Base-by-base conservation (phyloP, 2,329 filamentous ascomycete species). In the Neurospora sp. region DNA sequence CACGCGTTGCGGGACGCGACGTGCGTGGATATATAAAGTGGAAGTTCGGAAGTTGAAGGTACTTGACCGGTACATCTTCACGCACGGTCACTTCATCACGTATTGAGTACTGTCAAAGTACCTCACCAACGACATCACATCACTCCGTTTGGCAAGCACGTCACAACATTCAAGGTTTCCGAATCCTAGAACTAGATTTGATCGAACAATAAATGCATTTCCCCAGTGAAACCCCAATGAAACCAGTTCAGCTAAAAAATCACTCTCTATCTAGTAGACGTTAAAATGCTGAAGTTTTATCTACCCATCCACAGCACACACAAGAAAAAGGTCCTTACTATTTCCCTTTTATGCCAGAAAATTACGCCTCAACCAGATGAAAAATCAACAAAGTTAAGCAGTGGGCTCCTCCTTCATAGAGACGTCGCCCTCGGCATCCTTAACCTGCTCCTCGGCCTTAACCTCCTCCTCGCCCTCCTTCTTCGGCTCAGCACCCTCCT, bases 401-500 rank as follows among this genome's bases (percentile, higher is more conserved):
- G 39, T n/a, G 19, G 39, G 5, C 17, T 70, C 72, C 41, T 67
- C 72, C 11, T 68, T 71, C 66, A 72, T 69, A 15, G 38, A 70
- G 36, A 52, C 66, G 12, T 57, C 28, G 2, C 46, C 28, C 11
- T 65, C 67, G 11, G 23, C 68, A 65, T 67, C 67, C 52, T 62
- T 38, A 15, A 37, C 65, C 10, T 46, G 41, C 41, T 46, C 41
- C n/a, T 67, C 70, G 23, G 57, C 67, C 67, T 68, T 73, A n/a
- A 71, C 69, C 67, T 72, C 72, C 41, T 70, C 72, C 52, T 71
- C 70, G 28, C 66, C 73, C 23, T 73, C 72, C n/a, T 70, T 70
- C 23, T 81, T 77, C 17, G 78, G 78, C 38, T 75, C 75, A 66
- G 77, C 46, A 15, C 46, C 78, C 70, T 79, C 77, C 74, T 81